phyloP scores from a whole-genome alignment of 2,329 filamentous ascomycete genomes.

The Fusarium acutatum region DNA sequence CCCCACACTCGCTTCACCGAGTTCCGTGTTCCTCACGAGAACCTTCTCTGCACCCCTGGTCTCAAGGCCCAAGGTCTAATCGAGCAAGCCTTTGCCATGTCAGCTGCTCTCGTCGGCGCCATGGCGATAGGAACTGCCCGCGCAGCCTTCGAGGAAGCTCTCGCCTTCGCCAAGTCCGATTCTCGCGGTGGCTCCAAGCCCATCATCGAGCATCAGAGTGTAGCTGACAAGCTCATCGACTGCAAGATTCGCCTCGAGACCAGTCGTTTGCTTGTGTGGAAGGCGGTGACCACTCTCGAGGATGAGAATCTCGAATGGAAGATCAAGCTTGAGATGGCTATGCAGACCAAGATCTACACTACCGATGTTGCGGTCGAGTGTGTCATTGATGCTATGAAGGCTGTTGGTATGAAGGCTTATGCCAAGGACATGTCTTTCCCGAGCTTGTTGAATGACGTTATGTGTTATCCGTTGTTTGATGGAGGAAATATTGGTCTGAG shows the following conservation, averaged over 20 bases:
- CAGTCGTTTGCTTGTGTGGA: background rate
- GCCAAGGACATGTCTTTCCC: background rate
- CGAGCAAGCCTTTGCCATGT: background rate
- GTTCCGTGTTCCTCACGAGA: background rate
- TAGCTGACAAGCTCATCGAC: constrained; percentile 7
- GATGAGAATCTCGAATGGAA: background rate
- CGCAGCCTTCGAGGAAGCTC: background rate
- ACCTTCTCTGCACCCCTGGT: background rate
- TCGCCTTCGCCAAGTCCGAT: constrained; percentile 1
- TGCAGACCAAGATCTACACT: constrained; percentile 7
- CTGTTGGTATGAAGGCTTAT: background rate
- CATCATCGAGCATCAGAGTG: constrained; percentile 3
- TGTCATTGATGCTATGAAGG: background rate
- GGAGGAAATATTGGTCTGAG: constrained; percentile 4
- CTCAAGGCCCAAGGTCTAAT: background rate
- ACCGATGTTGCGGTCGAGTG: background rate
- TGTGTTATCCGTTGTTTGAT: constrained; percentile 5
- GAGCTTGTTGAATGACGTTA: background rate
- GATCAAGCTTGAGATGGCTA: background rate
- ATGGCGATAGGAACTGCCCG: constrained; percentile 1
- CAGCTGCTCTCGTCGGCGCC: background rate
- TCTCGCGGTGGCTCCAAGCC: background rate
- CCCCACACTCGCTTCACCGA: constrained; percentile 4
- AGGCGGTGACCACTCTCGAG: background rate
- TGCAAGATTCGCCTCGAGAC: background rate